These are phyloP conservation scores for Talaromyces sp. DNA, from an alignment of 2,329 filamentous ascomycete species.

Conservation along the genomic window DNA sequence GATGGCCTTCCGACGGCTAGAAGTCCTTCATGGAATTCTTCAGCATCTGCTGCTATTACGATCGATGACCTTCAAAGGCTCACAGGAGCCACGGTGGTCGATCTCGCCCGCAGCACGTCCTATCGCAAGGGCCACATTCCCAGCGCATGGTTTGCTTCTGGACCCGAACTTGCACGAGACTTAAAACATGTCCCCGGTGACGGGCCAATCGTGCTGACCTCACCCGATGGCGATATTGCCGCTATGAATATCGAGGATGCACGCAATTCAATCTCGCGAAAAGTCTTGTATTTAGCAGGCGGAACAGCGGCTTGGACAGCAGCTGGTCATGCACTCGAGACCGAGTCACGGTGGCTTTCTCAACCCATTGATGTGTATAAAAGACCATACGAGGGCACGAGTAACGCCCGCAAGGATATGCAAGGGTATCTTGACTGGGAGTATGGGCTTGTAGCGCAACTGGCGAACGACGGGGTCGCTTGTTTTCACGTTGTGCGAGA, in stretches of 20 bases:
- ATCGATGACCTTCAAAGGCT: constrained; percentile 13
- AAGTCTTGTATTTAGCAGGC: constrained; percentile 18
- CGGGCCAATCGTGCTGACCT: constrained; percentile 20
- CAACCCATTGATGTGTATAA: constrained; percentile 28
- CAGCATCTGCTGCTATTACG: neutral
- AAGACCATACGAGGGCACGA: constrained; percentile 26
- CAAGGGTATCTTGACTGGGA: constrained; percentile 29
- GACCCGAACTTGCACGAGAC: constrained; percentile 24
- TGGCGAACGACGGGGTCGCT: constrained; percentile 23
- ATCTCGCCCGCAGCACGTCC: constrained; percentile 23
- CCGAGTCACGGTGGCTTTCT: constrained; percentile 22
- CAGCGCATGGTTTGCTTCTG: constrained; percentile 25
- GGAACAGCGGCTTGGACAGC: constrained; percentile 23
- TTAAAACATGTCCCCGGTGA: constrained; percentile 11
- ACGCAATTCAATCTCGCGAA: constrained; percentile 1
- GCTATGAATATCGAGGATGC: neutral
- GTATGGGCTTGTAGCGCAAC: constrained; percentile 24
- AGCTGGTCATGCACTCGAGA: constrained; percentile 17
- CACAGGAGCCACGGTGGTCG: constrained; percentile 16
- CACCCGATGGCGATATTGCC: constrained; percentile 1
- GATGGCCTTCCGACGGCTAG: constrained; percentile 1
- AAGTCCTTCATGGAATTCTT: neutral
- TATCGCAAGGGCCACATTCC: constrained; percentile 26
- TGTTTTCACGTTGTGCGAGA: constrained; percentile 19
- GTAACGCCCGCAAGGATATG: constrained; percentile 23